Evolutionary conservation across 257 asterid genomes (phyloP).

Genomic region (Solanum gandarillasii): DNA sequence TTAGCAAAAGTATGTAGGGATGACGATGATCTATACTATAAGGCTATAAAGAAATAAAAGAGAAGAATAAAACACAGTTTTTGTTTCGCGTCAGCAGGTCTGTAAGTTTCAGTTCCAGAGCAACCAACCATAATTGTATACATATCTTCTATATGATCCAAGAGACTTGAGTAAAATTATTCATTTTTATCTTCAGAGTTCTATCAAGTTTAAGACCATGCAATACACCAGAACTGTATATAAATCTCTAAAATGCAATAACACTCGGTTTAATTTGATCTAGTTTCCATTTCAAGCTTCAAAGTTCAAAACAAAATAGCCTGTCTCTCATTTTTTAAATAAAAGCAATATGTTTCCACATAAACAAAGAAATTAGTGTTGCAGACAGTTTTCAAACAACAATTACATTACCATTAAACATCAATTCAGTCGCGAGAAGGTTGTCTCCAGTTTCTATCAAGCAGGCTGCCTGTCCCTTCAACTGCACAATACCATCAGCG

Average conservation of each 20-base stretch:
- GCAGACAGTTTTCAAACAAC: background rate
- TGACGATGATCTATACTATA: background rate
- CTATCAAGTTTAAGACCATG: background rate
- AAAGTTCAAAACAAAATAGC: background rate
- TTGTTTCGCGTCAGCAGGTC: background rate
- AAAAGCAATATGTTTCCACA: background rate
- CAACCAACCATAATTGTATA: background rate
- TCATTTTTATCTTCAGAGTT: background rate
- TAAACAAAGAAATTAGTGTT: background rate
- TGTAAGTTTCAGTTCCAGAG: background rate
- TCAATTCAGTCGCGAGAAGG: conserved; percentile 90
- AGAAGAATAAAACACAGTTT: background rate
- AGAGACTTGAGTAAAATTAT: background rate
- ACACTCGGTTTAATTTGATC: background rate
- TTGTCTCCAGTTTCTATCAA: conserved; percentile 97
- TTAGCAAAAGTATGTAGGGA: background rate
- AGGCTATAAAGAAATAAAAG: background rate
- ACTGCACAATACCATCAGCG: conserved; percentile 69
- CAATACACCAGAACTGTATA: background rate
- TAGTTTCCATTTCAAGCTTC: background rate
- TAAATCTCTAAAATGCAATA: background rate
- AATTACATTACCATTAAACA: conserved; percentile 65
- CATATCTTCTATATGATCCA: background rate
- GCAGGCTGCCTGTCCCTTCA: conserved; percentile 98
- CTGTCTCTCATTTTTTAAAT: background rate